Percentiles rank a stretch among this genome's conserved stretches.
Evolutionary conservation across 345 rosid species (phyloP).

Genomic region (Ceriops decandra): DNA sequence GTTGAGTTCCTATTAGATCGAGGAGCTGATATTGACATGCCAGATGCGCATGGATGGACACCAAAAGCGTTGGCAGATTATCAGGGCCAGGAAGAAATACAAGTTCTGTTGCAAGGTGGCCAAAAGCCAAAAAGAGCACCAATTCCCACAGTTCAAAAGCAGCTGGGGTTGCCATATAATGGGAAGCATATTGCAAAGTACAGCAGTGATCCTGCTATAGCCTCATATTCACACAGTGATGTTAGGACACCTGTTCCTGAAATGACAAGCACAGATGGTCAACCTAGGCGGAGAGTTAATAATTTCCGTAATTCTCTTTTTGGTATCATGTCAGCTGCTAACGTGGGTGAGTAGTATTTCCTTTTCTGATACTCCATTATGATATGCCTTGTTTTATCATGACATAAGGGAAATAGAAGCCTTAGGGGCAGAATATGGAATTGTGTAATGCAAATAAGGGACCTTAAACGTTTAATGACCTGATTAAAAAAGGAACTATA

Average conservation of each 20-base stretch:
- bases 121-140: constrained; percentile 10
- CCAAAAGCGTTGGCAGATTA: constrained; percentile 67
- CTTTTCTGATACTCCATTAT: background rate
- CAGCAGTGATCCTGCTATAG: constrained; percentile 55
- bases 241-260: constrained; percentile 24
- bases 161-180: constrained; percentile 12
- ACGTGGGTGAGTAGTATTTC: constrained; percentile 33
- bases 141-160: constrained; percentile 14
- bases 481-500: no score
- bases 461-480: no score
- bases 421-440: background rate
- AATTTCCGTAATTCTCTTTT: constrained; percentile 65
- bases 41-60: constrained; percentile 72
- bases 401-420: background rate
- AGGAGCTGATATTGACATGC: constrained; percentile 58
- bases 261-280: constrained; percentile 29
- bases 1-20: constrained; percentile 55
- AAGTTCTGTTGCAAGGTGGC: constrained; percentile 31
- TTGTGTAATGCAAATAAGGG: background rate
- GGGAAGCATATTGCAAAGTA: constrained; percentile 47
- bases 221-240: constrained; percentile 25
- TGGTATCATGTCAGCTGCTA: constrained; percentile 71
- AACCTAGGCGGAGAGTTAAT: constrained; percentile 39
- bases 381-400: background rate
- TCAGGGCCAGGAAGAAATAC: constrained; percentile 75